A percentile compares a stretch with the other conserved stretches of the same genome.
Conservation (phyloP, 2,329 filamentous ascomycete species). For the Trichoderma afroharzianum region DNA sequence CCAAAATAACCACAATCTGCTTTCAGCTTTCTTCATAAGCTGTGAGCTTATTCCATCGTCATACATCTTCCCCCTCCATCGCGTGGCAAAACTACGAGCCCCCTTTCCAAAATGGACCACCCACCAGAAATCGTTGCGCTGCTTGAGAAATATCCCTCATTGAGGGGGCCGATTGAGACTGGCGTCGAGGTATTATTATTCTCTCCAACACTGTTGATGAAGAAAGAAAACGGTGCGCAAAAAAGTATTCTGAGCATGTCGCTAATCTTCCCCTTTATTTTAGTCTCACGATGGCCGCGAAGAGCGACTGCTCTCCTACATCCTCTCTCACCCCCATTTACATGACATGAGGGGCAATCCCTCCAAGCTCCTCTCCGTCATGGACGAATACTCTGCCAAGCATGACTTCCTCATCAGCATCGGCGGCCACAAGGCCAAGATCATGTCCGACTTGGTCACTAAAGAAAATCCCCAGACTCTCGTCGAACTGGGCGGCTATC, state of each 20-base stretch:
- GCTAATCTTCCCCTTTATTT: not conserved
- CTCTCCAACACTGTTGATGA: not conserved
- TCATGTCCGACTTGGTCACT: constrained; percentile 65
- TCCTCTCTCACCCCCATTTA: constrained; percentile 5
- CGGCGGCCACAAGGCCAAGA: constrained; percentile 68
- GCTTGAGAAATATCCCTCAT: constrained; percentile 1
- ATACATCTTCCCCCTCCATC: not conserved
- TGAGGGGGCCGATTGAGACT: not conserved
- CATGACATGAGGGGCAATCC: not conserved
- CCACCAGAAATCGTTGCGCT: not conserved
- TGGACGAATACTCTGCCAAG: constrained; percentile 1
- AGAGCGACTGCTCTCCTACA: not conserved
- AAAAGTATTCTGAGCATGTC: not conserved
- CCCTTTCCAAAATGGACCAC: not conserved
- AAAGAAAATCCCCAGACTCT: constrained; percentile 64
- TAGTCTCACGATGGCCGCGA: constrained; percentile 8
- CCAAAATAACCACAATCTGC: not conserved
- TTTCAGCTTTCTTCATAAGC: not conserved
- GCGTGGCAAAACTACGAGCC: not conserved
- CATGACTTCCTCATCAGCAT: constrained; percentile 65
- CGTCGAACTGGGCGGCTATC: constrained; percentile 77
- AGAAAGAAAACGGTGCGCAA: not conserved
- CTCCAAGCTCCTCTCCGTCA: not conserved
- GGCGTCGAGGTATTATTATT: not conserved
- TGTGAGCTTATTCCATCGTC: not conserved